Evolutionary conservation across 148 eudicot species (phyloP), one percentile per base, ranked within the genome.

Genomic region (Suaeda aralocaspica): DNA sequence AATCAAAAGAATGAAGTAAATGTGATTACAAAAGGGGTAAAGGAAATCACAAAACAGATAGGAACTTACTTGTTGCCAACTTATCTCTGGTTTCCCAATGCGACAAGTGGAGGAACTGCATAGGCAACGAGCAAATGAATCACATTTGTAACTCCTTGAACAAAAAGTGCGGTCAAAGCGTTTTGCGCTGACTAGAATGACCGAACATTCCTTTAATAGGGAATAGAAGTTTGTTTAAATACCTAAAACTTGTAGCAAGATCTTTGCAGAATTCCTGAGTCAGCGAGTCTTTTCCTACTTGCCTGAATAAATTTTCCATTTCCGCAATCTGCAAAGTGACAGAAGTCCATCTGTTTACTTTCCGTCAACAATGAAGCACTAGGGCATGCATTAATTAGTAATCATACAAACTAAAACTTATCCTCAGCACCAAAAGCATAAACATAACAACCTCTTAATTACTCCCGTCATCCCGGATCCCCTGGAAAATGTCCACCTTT

Each of bases 171-270:
- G 14, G 19, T 31, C 3, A 15, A 13, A 24, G 58, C 30, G 30
- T 59, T 25, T 18, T 18, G 46, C 18, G 22, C 18, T 59, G 24
- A 9, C 33, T 56, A 36, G 46, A 39, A 60, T 11, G 18, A 58
- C n/a, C 9, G 13, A 3, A 21, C 59, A 30, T 66, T 28, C 50
- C 31, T 36, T 70, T 8, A 33, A 26, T 31, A 28, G 3, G 3
- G 22, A 50, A 2, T 44, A 16, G 8, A 41, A 65, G 24, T 21
- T 66, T 28, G 10, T 29, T 19, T 15, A 60, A 25, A 52, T 80
- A 93, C 98, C 84, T 90, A 72, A 93, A 93, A 45, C 73, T 87
- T 76, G 80, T 71, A 16, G 90, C 92, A 80, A 90, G 82, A 69
- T 93, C 89, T 80, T 87, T 70, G 75, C 84, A 93, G 46, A 91